Evolutionary conservation across 495 filamentous ascomycete species (phyloP), one percentile per base, ranked within the genome.

Genomic region (Hypoxylon lienhwacheense): DNA sequence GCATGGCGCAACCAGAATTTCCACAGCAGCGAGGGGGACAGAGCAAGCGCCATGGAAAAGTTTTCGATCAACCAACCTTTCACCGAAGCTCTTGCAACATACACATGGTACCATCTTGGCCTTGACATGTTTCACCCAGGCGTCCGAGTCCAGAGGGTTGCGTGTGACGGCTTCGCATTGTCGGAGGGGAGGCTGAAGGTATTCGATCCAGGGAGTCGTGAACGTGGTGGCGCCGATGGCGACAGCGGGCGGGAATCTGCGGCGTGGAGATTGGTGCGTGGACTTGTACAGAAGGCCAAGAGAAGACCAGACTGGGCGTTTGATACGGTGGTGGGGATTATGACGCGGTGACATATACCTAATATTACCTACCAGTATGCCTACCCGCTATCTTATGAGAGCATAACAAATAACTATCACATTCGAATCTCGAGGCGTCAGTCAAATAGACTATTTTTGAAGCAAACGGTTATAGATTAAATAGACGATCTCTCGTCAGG

Each of bases 51-150:
- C 14, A n/a, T n/a, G 7, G 42, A 21, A 4, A 37, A 44, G 0
- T 31, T 53, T 7, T 10, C 40, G 0, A 28, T 36, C 11, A 12
- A 44, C 0, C 70, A 73, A 31, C 76, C 73, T 5, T 76, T 79
- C 47, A 70, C 68, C 0, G 66, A 77, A 12, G 73, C 76, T 5
- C 51, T 79, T 4, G 71, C 66, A 0, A 40, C 36, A 1, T 77
- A 79, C 33, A 7, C 75, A 0, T 56, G 68, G 31, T 65, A 72
- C 16, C 70, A 75, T 28, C 43, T 77, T 0, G 74, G 63, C 0
- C 41, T 79, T 7, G 66, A 75, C 41, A 25, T 79, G 41, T 77
- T 75, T 34, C 74, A 77, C 40, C 74, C 74, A 0, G 63, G 66
- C 2, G 73, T 77, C 1, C 61, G 76, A 24, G 58, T 78, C 24